Evolutionary conservation across 2,329 filamentous ascomycete genomes (phyloP).

Genomic region (Talaromyces atroroseus): DNA sequence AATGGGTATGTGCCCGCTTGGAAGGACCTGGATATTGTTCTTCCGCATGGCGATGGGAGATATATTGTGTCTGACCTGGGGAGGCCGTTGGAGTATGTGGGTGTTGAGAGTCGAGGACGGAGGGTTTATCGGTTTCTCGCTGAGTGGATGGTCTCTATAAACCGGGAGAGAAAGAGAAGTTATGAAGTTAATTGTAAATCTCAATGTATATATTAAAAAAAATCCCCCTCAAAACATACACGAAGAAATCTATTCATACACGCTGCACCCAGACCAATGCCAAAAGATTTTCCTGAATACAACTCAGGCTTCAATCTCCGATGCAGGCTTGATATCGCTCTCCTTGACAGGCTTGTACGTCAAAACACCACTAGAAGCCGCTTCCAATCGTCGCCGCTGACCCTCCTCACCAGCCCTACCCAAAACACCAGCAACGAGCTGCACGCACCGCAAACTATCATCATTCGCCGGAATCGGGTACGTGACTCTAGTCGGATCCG

Average conservation of each 20-base stretch:
- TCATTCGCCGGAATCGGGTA: constrained; percentile 97
- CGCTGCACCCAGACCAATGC: background rate
- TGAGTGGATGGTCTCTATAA: background rate
- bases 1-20: constrained; percentile 46
- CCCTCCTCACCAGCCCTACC: constrained; percentile 79
- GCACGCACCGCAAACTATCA: constrained; percentile 79
- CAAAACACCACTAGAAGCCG: constrained; percentile 58
- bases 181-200: no score
- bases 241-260: constrained; percentile 28
- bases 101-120: constrained; percentile 23
- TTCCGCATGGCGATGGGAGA: constrained; percentile 48
- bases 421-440: constrained; percentile 77
- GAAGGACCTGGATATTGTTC: constrained; percentile 45
- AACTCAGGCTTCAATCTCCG: constrained; percentile 20
- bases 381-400: constrained; percentile 59
- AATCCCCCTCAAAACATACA: background rate
- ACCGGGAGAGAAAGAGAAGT: no score
- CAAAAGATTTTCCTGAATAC: background rate
- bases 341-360: constrained; percentile 44
- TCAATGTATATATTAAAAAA: no score
- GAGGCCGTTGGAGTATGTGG: constrained; percentile 24
- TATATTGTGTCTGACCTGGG: constrained; percentile 31
- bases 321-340: constrained; percentile 15
- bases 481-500: constrained; percentile 87
- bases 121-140: constrained; percentile 29